Evolutionary conservation across 768 basidiomycete species (phyloP).

Genomic region (Tubosaeta sp.): DNA sequence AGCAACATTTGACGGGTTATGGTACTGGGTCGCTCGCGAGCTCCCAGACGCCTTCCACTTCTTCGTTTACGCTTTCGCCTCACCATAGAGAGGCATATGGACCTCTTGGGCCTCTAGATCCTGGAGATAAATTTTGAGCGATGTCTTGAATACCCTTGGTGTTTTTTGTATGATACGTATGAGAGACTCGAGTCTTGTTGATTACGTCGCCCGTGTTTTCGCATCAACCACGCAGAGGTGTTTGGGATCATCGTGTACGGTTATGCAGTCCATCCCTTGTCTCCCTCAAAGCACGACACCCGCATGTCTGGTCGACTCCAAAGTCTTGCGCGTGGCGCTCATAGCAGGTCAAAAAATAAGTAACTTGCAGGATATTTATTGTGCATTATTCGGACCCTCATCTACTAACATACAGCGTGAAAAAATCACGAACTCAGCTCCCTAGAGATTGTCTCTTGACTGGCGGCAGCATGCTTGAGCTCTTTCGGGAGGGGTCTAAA

Average conservation of each 20-base stretch:
- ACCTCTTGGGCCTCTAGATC: constrained; percentile 58
- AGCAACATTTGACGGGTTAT: constrained; percentile 41
- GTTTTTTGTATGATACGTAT: background rate
- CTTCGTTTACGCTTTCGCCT: constrained; percentile 32
- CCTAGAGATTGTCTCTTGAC: too few relatives aligned
- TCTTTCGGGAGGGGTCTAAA: too few relatives aligned
- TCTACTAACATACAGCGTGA: too few relatives aligned
- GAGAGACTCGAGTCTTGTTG: too few relatives aligned
- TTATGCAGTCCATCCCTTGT: constrained; percentile 82
- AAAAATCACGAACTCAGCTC: too few relatives aligned
- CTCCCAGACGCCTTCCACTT: constrained; percentile 26
- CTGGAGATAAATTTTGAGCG: constrained; percentile 47
- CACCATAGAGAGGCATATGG: constrained; percentile 40
- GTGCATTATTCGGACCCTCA: too few relatives aligned
- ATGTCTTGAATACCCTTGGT: background rate
- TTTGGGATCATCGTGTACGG: constrained; percentile 84
- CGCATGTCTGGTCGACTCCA: constrained; percentile 48
- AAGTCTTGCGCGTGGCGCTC: too few relatives aligned
- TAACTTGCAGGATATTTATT: too few relatives aligned
- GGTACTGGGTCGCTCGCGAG: constrained; percentile 40
- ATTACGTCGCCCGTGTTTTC: background rate
- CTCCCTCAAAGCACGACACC: constrained; percentile 71
- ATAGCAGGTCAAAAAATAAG: too few relatives aligned
- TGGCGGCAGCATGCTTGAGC: too few relatives aligned
- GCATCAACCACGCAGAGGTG: constrained; percentile 37